Percentiles rank a stretch among this genome's conserved stretches.
These are phyloP conservation scores for Friedmanniomyces simplex DNA, from an alignment of 495 filamentous ascomycete species.

Conservation along the genomic window DNA sequence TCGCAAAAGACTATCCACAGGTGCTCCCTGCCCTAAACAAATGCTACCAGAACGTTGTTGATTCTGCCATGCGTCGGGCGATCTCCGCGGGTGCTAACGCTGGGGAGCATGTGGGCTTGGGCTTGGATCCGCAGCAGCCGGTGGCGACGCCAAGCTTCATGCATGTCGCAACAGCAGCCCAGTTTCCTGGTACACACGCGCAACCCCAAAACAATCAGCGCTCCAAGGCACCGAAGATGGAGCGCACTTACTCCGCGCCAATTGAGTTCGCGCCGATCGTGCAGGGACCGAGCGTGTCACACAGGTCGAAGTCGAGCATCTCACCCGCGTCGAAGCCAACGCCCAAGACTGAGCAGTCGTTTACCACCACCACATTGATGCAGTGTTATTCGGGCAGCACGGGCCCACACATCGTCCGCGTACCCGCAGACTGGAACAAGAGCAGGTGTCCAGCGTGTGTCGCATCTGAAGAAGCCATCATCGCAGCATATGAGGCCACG, in stretches of 20 bases:
- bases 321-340: background rate
- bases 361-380: background rate
- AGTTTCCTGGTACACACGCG: background rate
- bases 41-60: no score
- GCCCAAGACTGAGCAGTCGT: background rate
- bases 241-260: background rate
- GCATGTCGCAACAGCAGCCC: no score
- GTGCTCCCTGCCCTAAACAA: no score
- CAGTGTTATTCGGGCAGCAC: background rate
- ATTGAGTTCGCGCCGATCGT: no score
- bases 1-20: no score
- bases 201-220: background rate
- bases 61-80: no score
- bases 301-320: no score
- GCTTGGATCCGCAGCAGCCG: background rate
- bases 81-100: no score
- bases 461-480: background rate
- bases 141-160: background rate
- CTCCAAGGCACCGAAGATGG: background rate
- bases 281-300: no score
- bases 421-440: background rate
- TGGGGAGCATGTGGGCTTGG: no score
- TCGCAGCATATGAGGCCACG: background rate
- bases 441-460: background rate
- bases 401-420: background rate